phyloP scores from a whole-genome alignment of 352 stramenopile genomes.

The Pythium coloratum region DNA sequence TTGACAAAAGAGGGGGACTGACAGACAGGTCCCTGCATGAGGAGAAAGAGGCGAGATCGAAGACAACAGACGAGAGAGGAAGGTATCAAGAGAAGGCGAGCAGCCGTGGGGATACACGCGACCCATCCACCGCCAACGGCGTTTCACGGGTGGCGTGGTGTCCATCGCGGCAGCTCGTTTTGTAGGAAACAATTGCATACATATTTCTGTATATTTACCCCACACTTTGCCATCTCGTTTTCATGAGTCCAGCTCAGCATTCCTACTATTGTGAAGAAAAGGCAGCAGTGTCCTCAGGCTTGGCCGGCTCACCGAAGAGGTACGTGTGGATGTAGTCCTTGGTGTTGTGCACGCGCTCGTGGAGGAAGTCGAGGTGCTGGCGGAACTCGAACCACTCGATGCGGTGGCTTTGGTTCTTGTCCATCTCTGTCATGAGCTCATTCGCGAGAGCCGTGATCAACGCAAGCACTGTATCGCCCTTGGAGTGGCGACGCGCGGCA shows the following conservation, averaged over 20 bases:
- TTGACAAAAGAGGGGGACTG: background rate
- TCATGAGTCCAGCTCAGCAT: background rate
- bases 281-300: background rate
- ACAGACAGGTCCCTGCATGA: slow-evolving; percentile 4
- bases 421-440: slow-evolving; percentile 56
- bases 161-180: background rate
- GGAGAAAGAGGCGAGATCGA: slow-evolving; percentile 1
- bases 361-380: slow-evolving; percentile 67
- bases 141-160: background rate
- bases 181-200: slow-evolving; percentile 7
- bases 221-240: background rate
- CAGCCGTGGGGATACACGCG: background rate
- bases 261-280: background rate
- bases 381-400: slow-evolving; percentile 83
- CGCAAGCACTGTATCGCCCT: slow-evolving; percentile 35
- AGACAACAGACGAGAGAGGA: slow-evolving; percentile 1
- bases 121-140: background rate
- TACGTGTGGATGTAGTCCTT: slow-evolving; percentile 48
- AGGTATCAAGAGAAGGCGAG: slow-evolving; percentile 1
- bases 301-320: slow-evolving; percentile 7
- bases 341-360: slow-evolving; percentile 48
- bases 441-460: slow-evolving; percentile 51
- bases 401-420: slow-evolving; percentile 52
- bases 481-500: slow-evolving; percentile 26
- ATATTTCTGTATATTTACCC: slow-evolving; percentile 12